Percentiles rank a stretch among this genome's conserved stretches.
phyloP scores from a whole-genome alignment of 768 basidiomycete species.

The Tulasnella sp. region DNA sequence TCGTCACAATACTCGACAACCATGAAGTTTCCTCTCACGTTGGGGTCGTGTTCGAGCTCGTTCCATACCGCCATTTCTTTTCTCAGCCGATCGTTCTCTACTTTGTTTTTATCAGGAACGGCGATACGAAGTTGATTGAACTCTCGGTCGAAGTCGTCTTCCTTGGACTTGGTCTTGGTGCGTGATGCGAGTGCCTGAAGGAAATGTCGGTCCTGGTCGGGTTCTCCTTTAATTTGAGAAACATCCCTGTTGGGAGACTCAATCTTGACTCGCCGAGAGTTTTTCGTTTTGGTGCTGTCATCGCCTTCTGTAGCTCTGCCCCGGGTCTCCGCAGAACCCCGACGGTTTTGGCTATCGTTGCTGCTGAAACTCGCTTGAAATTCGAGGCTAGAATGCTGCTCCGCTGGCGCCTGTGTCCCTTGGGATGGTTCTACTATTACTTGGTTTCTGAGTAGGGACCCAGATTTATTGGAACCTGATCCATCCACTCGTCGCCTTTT shows the following conservation, averaged over 20 bases:
- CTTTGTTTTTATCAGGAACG: slow-evolving; percentile 49
- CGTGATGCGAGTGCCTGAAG: background rate
- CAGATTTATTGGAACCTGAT: background rate
- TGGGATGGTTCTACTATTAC: background rate
- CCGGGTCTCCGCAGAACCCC: background rate
- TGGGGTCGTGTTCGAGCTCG: slow-evolving; percentile 60
- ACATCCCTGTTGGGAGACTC: background rate
- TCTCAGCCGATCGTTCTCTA: slow-evolving; percentile 43
- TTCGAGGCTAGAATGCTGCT: background rate
- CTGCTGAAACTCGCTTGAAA: background rate
- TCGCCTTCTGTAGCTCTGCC: background rate
- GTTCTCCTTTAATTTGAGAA: background rate
- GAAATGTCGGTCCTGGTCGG: background rate
- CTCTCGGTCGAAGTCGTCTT: slow-evolving; percentile 71
- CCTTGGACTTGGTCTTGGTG: slow-evolving; percentile 52
- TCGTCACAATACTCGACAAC: slow-evolving; percentile 62
- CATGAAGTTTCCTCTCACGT: slow-evolving; percentile 74
- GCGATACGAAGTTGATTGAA: slow-evolving; percentile 73
- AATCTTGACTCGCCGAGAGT: background rate
- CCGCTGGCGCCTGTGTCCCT: background rate
- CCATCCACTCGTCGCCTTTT: background rate
- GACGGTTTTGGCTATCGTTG: background rate
- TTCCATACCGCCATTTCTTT: slow-evolving; percentile 58
- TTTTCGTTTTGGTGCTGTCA: background rate
- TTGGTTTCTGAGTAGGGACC: background rate